These are phyloP conservation scores for Selenicereus undatus DNA, from an alignment of 148 eudicot genomes.

Conservation along the genomic window DNA sequence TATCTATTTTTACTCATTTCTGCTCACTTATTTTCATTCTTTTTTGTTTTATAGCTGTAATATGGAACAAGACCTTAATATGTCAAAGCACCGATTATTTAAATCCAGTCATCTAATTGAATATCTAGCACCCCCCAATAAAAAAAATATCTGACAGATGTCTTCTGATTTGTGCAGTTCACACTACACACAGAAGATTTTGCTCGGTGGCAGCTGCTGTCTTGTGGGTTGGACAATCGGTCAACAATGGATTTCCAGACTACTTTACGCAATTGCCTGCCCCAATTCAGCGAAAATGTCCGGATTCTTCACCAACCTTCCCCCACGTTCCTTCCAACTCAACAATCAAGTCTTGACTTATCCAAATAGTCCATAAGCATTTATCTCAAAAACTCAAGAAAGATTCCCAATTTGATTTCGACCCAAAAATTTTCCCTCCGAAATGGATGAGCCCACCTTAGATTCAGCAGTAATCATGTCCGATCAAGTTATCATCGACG, in stretches of 20 bases:
- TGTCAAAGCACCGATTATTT: no score
- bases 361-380: background rate
- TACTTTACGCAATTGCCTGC: background rate
- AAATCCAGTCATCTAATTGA: no score
- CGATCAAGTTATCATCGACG: slow-evolving; percentile 44
- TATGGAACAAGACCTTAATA: no score
- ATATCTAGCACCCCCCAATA: no score
- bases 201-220: background rate
- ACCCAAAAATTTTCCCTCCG: background rate
- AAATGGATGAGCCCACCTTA: slow-evolving; percentile 19
- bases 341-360: background rate
- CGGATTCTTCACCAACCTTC: background rate
- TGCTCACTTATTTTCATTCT: no score
- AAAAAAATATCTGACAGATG: no score
- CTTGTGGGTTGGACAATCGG: background rate
- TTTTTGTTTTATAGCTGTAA: no score
- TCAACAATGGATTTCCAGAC: background rate
- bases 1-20: no score
- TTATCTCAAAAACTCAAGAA: background rate
- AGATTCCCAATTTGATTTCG: background rate
- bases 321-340: background rate
- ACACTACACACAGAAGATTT: no score
- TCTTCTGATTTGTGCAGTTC: no score
- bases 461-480: slow-evolving; percentile 28
- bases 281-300: background rate